phyloP scores from a whole-genome alignment of 768 basidiomycete species.

The Russula sp. region DNA sequence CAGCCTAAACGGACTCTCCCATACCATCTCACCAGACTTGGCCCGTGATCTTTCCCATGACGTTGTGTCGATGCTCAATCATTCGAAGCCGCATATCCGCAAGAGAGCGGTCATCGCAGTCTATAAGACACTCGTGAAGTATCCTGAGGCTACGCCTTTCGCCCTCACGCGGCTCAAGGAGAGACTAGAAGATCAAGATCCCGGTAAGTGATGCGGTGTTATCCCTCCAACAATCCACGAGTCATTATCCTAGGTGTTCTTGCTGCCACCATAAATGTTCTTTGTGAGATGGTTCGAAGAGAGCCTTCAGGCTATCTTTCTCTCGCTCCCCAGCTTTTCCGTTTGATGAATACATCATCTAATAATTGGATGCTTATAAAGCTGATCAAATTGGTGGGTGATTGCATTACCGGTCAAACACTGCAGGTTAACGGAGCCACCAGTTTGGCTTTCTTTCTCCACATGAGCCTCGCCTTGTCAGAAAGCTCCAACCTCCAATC shows the following conservation, averaged over 20 bases:
- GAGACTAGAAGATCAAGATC: slow-evolving; percentile 74
- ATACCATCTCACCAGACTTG: slow-evolving; percentile 81
- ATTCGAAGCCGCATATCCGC: slow-evolving; percentile 83
- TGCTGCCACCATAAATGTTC: slow-evolving; percentile 89
- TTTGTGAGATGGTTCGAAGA: slow-evolving; percentile 85
- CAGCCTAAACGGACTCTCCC: slow-evolving; percentile 77
- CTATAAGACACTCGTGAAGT: slow-evolving; percentile 75
- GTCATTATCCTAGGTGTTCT: slow-evolving; percentile 63
- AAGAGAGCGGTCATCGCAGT: slow-evolving; percentile 86
- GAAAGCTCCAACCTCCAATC: slow-evolving; percentile 90
- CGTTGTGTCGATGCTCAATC: slow-evolving; percentile 80
- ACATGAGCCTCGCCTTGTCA: slow-evolving; percentile 87
- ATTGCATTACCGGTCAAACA: neutral
- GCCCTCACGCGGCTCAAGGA: slow-evolving; percentile 72
- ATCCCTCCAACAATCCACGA: neutral
- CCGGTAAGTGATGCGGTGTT: slow-evolving; percentile 44
- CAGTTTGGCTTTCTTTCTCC: slow-evolving; percentile 94
- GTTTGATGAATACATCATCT: slow-evolving; percentile 85
- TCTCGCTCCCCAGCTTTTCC: slow-evolving; percentile 90
- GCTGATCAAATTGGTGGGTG: slow-evolving; percentile 85
- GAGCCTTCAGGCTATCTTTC: slow-evolving; percentile 79
- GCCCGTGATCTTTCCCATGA: slow-evolving; percentile 90
- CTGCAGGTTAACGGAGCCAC: slow-evolving; percentile 8
- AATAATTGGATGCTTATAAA: slow-evolving; percentile 99
- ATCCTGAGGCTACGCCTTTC: slow-evolving; percentile 71